Evolutionary conservation across 1,139 yeast genomes (phyloP).

Genomic region (Yamadazyma sp.): DNA sequence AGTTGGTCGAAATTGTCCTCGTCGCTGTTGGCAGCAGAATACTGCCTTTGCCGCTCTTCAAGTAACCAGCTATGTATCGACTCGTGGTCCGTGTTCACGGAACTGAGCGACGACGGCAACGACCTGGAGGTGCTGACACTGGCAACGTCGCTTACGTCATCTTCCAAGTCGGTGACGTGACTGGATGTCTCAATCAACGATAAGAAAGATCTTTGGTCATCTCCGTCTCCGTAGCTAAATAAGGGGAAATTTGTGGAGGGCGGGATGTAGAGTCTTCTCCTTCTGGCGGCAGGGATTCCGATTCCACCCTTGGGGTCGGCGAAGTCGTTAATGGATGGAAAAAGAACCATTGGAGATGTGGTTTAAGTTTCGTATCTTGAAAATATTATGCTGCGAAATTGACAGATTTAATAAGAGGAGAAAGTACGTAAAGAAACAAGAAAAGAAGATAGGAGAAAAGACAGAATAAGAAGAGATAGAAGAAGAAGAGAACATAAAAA

Average conservation of each 20-base stretch:
- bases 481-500: neutral
- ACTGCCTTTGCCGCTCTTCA: conserved; percentile 66
- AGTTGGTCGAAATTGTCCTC: conserved; percentile 19
- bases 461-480: neutral
- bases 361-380: neutral
- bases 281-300: conserved; percentile 37
- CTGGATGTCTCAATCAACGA: conserved; percentile 43
- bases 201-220: conserved; percentile 66
- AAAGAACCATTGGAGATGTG: conserved; percentile 36
- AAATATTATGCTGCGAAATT: neutral
- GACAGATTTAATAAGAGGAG: neutral
- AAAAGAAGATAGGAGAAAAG: too few relatives aligned
- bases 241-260: conserved; percentile 70
- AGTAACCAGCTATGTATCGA: conserved; percentile 59
- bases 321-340: conserved; percentile 39
- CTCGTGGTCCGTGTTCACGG: conserved; percentile 53
- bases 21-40: conserved; percentile 31
- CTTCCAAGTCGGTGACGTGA: conserved; percentile 41
- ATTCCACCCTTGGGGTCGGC: conserved; percentile 42
- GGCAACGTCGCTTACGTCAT: conserved; percentile 48
- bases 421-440: too few relatives aligned
- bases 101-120: conserved; percentile 61
- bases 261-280: conserved; percentile 57
- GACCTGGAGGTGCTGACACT: conserved; percentile 58
- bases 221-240: conserved; percentile 60